Conservation (phyloP, 78 protist species). For the Thecamonas trahens region DNA sequence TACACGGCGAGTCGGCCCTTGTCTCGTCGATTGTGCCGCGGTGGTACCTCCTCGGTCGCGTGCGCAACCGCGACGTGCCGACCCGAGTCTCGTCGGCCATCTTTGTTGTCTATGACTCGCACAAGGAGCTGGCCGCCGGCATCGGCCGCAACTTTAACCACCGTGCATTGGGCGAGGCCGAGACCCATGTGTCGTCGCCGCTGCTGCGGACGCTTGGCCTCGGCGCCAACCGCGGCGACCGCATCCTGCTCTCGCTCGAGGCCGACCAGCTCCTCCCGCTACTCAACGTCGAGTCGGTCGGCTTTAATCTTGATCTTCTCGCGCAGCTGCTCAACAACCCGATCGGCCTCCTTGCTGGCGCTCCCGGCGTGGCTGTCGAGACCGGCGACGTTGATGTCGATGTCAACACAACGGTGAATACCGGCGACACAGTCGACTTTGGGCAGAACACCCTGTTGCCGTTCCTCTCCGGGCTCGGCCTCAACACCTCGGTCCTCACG, state of each 20-base stretch:
- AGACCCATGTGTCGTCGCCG: constrained; percentile 3
- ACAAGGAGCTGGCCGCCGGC: neutral
- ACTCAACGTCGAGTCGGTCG: too few species aligned
- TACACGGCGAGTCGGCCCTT: neutral
- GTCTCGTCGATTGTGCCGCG: neutral
- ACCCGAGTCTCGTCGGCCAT: neutral
- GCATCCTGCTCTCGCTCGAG: neutral
- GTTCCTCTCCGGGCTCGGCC: too few species aligned
- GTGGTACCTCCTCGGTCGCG: neutral
- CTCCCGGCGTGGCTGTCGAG: neutral
- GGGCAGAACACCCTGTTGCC: too few species aligned
- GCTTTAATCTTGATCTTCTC: too few species aligned
- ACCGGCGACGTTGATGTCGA: neutral
- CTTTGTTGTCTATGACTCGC: neutral
- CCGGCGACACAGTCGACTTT: too few species aligned
- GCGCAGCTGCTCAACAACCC: neutral
- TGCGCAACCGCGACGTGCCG: neutral
- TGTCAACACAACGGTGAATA: neutral
- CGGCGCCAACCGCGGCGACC: constrained; percentile 8
- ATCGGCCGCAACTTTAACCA: neutral
- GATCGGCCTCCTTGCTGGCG: neutral
- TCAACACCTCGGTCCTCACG: too few species aligned
- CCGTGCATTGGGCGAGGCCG: constrained; percentile 7
- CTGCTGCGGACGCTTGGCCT: neutral
- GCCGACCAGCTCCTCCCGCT: neutral